phyloP scores from a whole-genome alignment of 2,329 filamentous ascomycete genomes.

The Cryphonectria naterciae region DNA sequence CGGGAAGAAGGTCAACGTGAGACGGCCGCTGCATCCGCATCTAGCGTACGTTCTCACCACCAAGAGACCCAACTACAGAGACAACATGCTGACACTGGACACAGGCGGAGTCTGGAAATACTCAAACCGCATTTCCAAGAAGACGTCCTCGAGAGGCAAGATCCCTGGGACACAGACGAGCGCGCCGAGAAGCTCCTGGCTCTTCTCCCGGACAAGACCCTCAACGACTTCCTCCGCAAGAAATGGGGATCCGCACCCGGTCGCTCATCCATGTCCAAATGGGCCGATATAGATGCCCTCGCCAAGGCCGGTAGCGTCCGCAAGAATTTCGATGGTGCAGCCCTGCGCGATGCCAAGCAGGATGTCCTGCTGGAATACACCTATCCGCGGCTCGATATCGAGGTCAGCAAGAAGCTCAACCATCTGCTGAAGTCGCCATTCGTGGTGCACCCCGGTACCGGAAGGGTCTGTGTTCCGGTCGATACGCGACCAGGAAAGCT shows the following conservation, averaged over 20 bases:
- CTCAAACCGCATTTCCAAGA: slow-evolving; percentile 82
- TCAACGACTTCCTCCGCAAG: slow-evolving; percentile 78
- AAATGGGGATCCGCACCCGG: slow-evolving; percentile 89
- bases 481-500: slow-evolving; percentile 64
- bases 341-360: slow-evolving; percentile 86
- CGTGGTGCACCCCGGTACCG: slow-evolving; percentile 93
- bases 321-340: slow-evolving; percentile 71
- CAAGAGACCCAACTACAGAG: background rate
- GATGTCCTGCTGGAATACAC: slow-evolving; percentile 97
- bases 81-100: slow-evolving; percentile 28
- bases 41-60: slow-evolving; percentile 59
- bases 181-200: slow-evolving; percentile 77
- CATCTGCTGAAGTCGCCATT: slow-evolving; percentile 98
- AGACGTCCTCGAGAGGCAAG: slow-evolving; percentile 81
- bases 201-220: slow-evolving; percentile 78
- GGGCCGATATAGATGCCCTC: slow-evolving; percentile 88
- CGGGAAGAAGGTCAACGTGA: slow-evolving; percentile 83
- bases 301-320: slow-evolving; percentile 74
- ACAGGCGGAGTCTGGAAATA: slow-evolving; percentile 79
- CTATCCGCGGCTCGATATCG: slow-evolving; percentile 93
- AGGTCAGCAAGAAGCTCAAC: slow-evolving; percentile 97
- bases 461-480: slow-evolving; percentile 93
- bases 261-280: slow-evolving; percentile 79
- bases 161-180: slow-evolving; percentile 76
- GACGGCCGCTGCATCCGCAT: slow-evolving; percentile 88